These are phyloP conservation scores for Aspergillus flavus DNA, from an alignment of 2,329 filamentous ascomycete species.

Conservation along the genomic window DNA sequence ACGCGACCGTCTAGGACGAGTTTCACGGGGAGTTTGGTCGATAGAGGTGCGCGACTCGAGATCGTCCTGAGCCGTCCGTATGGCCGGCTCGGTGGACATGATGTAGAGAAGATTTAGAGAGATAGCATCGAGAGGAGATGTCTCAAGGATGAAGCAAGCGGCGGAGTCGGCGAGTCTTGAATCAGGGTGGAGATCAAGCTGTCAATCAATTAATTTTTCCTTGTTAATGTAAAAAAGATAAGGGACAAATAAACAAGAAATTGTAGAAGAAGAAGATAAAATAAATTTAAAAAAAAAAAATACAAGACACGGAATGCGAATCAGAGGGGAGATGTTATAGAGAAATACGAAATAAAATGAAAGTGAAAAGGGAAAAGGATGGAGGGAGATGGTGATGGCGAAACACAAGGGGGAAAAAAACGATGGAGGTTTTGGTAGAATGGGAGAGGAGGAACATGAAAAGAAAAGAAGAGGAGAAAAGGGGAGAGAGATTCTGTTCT, in stretches of 20 bases:
- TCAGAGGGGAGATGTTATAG: conserved; percentile 12
- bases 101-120: conserved; percentile 18
- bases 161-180: conserved; percentile 10
- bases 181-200: neutral
- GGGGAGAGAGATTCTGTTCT: conserved; percentile 13
- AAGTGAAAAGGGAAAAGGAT: conserved; percentile 9
- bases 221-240: neutral
- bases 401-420: conserved; percentile 13
- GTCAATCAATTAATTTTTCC: neutral
- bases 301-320: neutral
- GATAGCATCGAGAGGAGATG: conserved; percentile 17
- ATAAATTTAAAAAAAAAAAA: neutral
- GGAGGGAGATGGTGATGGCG: conserved; percentile 13
- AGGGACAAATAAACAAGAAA: too few relatives aligned
- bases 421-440: neutral
- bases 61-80: conserved; percentile 31
- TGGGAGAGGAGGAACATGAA: conserved; percentile 24
- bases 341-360: conserved; percentile 16
- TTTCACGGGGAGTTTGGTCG: conserved; percentile 27
- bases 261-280: neutral
- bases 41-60: conserved; percentile 25
- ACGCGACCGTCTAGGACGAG: conserved; percentile 41
- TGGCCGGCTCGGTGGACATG: conserved; percentile 38
- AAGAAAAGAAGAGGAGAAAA: conserved; percentile 17
- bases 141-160: neutral